These are phyloP conservation scores for Neotropicomus parvogracilis DNA, from an alignment of 1,284 basidiomycete genomes.

Conservation along the genomic window DNA sequence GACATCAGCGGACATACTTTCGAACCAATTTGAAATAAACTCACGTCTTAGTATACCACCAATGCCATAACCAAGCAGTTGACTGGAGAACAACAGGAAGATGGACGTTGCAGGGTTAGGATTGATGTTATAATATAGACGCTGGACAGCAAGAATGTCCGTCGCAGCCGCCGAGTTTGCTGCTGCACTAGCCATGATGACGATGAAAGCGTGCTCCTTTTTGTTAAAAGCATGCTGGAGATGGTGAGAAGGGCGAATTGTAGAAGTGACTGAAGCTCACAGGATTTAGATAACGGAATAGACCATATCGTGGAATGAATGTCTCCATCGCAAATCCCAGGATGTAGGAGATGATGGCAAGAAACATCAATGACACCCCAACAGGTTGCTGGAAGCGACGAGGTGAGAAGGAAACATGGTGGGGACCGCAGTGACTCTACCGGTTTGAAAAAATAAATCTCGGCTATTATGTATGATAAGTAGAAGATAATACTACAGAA, in stretches of 20 bases:
- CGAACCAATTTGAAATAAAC: constrained; percentile 24
- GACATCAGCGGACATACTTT: constrained; percentile 10
- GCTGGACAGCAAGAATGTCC: constrained; percentile 62
- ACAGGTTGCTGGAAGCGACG: constrained; percentile 40
- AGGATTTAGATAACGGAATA: constrained; percentile 55
- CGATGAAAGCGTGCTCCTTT: constrained; percentile 59
- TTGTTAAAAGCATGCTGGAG: constrained; percentile 41
- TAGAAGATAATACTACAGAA: neutral
- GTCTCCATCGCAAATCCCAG: constrained; percentile 42
- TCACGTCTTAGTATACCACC: constrained; percentile 55
- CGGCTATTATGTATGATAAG: constrained; percentile 27
- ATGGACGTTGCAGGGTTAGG: constrained; percentile 53
- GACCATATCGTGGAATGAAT: constrained; percentile 45
- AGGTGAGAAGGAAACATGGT: neutral
- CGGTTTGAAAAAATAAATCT: constrained; percentile 66
- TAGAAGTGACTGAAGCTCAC: constrained; percentile 27
- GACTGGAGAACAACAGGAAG: constrained; percentile 57
- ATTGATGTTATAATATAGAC: constrained; percentile 51
- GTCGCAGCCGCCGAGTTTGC: constrained; percentile 62
- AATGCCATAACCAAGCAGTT: constrained; percentile 57
- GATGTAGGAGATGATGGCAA: constrained; percentile 45
- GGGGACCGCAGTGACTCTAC: constrained; percentile 8
- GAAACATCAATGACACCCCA: constrained; percentile 48
- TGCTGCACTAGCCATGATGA: constrained; percentile 67
- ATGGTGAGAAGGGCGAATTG: constrained; percentile 17